A percentile compares a stretch with the other conserved stretches of the same genome.
These are phyloP conservation scores for Ustilago shanxiensis DNA, from an alignment of 1,284 basidiomycete genomes.

Conservation along the genomic window DNA sequence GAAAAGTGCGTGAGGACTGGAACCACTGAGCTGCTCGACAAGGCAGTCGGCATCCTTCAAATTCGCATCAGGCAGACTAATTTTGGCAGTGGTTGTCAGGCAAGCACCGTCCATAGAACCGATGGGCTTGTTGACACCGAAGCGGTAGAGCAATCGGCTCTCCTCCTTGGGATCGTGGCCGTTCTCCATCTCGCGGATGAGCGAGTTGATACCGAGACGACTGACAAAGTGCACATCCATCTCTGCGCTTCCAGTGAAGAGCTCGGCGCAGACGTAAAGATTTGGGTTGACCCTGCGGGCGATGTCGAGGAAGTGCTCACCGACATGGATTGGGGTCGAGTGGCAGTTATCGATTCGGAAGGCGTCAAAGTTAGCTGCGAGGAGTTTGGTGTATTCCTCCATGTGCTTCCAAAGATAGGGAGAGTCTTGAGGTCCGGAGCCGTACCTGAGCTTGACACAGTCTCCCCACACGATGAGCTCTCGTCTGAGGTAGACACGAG, in stretches of 20 bases:
- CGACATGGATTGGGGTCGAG: conserved; percentile 93
- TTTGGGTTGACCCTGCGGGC: conserved; percentile 89
- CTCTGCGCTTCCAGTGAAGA: conserved; percentile 95
- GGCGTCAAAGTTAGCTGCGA: conserved; percentile 85
- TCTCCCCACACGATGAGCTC: conserved; percentile 98
- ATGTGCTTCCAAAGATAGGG: conserved; percentile 97
- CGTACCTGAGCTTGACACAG: conserved; percentile 97
- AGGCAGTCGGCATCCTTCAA: conserved; percentile 42
- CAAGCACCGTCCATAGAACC: conserved; percentile 64
- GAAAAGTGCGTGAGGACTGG: conserved; percentile 64
- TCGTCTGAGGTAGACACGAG: conserved; percentile 94
- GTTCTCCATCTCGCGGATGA: conserved; percentile 68
- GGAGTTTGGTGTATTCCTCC: conserved; percentile 79
- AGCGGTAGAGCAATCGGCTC: conserved; percentile 62
- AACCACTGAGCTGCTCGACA: conserved; percentile 57
- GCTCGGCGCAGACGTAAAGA: conserved; percentile 93
- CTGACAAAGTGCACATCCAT: conserved; percentile 73
- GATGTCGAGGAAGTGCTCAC: conserved; percentile 89
- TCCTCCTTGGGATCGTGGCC: conserved; percentile 66
- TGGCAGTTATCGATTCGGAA: conserved; percentile 99
- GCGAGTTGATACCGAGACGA: conserved; percentile 63
- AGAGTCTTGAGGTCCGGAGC: conserved; percentile 75
- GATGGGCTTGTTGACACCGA: conserved; percentile 66
- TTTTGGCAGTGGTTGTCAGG: conserved; percentile 73
- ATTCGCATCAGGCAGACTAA: conserved; percentile 58